Evolutionary conservation across 768 basidiomycete genomes (phyloP).

Genomic region (Suillus clintonianus): DNA sequence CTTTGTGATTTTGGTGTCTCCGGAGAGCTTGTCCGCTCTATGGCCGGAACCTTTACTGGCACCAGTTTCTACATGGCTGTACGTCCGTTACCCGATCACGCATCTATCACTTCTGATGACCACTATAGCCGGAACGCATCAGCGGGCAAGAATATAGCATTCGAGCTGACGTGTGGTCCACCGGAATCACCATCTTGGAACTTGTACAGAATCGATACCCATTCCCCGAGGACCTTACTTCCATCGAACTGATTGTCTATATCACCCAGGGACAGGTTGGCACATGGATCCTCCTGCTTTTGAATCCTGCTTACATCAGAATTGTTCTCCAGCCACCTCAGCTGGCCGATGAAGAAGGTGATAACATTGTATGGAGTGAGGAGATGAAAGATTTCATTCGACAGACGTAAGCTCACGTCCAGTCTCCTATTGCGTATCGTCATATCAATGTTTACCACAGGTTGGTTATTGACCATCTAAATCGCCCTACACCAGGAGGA

Average conservation of each 20-base stretch:
- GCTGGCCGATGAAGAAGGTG: conserved; percentile 71
- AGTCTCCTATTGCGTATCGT: conserved; percentile 7
- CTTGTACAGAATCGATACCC: conserved; percentile 94
- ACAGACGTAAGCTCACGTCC: conserved; percentile 54
- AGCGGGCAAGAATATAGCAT: conserved; percentile 91
- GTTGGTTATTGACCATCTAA: conserved; percentile 65
- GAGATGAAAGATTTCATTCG: conserved; percentile 93
- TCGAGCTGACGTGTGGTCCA: conserved; percentile 97
- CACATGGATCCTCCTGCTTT: conserved; percentile 10
- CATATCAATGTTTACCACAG: conserved; percentile 37
- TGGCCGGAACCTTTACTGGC: conserved; percentile 96
- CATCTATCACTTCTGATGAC: background rate
- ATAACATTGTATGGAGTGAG: conserved; percentile 60
- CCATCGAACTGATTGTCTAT: conserved; percentile 93
- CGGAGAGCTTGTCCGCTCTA: conserved; percentile 87
- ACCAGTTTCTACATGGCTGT: conserved; percentile 99
- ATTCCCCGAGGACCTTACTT: conserved; percentile 86
- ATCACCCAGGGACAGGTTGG: conserved; percentile 79
- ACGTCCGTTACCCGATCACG: conserved; percentile 36
- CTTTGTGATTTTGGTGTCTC: conserved; percentile 97
- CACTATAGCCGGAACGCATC: conserved; percentile 84
- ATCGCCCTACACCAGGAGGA: conserved; percentile 80
- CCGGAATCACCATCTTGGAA: conserved; percentile 92
- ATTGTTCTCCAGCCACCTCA: conserved; percentile 63
- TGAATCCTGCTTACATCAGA: conserved; percentile 19